Percentiles rank a stretch among this genome's conserved stretches.
phyloP scores from a whole-genome alignment of 371 early-diverging fungal genomes.

The Saksenaea oblongispora region DNA sequence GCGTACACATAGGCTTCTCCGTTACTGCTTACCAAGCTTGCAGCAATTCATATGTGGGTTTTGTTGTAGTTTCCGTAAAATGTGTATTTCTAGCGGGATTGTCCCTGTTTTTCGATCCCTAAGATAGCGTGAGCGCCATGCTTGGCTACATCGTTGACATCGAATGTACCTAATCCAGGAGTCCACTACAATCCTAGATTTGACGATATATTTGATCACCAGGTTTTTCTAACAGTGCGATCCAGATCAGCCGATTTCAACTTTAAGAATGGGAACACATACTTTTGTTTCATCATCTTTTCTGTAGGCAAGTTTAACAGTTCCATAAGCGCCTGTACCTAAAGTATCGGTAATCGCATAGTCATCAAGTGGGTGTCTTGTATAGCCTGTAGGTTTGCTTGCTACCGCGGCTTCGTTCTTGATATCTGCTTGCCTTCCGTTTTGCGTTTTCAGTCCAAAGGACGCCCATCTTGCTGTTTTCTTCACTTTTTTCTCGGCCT shows the following conservation, averaged over 20 bases:
- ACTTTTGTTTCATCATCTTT: conserved; percentile 55
- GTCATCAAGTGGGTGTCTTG: conserved; percentile 41
- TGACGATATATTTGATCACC: conserved; percentile 73
- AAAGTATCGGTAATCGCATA: conserved; percentile 61
- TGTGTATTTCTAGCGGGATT: conserved; percentile 73
- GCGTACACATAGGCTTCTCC: conserved; percentile 3
- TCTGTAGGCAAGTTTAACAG: conserved; percentile 58
- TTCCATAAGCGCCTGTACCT: conserved; percentile 80
- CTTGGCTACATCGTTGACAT: too few species aligned
- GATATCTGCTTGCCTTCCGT: background rate
- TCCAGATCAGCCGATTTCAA: background rate
- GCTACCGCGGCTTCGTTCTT: background rate
- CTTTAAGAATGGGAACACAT: conserved; percentile 10
- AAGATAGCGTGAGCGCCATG: background rate
- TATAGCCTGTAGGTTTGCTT: background rate
- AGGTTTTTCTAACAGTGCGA: conserved; percentile 40
- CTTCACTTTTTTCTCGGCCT: background rate
- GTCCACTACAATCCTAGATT: conserved; percentile 65
- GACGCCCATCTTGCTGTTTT: background rate
- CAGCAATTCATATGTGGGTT: conserved; percentile 65
- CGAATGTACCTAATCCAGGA: conserved; percentile 58
- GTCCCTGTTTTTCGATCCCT: conserved; percentile 63
- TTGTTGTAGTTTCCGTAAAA: conserved; percentile 58
- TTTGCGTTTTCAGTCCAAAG: background rate
- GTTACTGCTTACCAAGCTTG: conserved; percentile 39